These are phyloP conservation scores for Elsinoe fawcettii DNA, from an alignment of 2,329 filamentous ascomycete species.

Conservation along the genomic window DNA sequence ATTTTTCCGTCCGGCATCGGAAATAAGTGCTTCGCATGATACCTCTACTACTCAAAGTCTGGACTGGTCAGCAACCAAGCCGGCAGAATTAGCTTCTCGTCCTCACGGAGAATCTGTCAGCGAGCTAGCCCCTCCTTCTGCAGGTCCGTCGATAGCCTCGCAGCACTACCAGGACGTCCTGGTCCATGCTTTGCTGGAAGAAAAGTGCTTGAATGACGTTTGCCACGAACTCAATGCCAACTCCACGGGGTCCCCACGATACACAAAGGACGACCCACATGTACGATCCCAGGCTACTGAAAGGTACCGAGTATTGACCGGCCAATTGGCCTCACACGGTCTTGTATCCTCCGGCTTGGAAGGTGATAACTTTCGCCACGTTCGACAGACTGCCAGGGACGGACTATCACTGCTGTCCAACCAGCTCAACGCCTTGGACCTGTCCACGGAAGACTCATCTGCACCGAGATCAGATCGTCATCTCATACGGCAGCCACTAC, in stretches of 20 bases:
- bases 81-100: conserved; percentile 13
- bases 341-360: conserved; percentile 34
- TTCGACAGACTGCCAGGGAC: conserved; percentile 32
- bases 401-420: conserved; percentile 29
- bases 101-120: conserved; percentile 7
- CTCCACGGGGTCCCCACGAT: conserved; percentile 19
- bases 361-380: conserved; percentile 27
- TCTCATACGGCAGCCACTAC: conserved; percentile 14
- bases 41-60: conserved; percentile 10
- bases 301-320: conserved; percentile 34
- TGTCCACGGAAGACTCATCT: conserved; percentile 6
- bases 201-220: conserved; percentile 35
- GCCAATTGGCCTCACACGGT: conserved; percentile 30
- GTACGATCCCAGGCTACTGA: conserved; percentile 31
- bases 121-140: conserved; percentile 7
- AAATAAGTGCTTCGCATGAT: conserved; percentile 17
- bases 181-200: conserved; percentile 40
- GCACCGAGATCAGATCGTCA: conserved; percentile 1
- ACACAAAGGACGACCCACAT: conserved; percentile 28
- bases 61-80: conserved; percentile 13
- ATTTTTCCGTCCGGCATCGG: conserved; percentile 18
- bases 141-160: conserved; percentile 2
- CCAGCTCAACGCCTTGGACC: conserved; percentile 12
- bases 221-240: conserved; percentile 28
- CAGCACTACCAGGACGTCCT: conserved; percentile 30